Evolutionary conservation across 306 rosid genomes (phyloP).

Genomic region (Ziziphus jujuba): DNA sequence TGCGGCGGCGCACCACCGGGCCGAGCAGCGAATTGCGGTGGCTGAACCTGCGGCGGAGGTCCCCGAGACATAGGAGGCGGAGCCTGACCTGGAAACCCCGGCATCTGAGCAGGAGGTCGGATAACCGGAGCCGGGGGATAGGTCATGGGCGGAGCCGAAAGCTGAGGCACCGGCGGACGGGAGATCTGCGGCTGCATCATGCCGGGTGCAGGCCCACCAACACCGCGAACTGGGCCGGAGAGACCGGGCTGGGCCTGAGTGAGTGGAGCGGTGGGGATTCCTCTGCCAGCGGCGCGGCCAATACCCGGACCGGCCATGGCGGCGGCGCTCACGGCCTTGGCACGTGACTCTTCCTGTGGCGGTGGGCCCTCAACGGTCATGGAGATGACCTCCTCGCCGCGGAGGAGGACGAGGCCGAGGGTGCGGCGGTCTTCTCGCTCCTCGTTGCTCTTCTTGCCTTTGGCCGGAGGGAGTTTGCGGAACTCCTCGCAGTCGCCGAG

Average conservation of each 20-base stretch:
- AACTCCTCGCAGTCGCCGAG: slow-evolving; percentile 98
- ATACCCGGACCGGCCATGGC: slow-evolving; percentile 88
- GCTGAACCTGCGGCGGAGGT: slow-evolving; percentile 62
- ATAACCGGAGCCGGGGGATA: slow-evolving; percentile 70
- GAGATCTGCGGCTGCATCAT: slow-evolving; percentile 99
- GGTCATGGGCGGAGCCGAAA: slow-evolving; percentile 67
- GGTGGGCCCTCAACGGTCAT: slow-evolving; percentile 99
- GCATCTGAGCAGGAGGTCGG: slow-evolving; percentile 79
- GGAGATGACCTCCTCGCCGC: slow-evolving; percentile 98
- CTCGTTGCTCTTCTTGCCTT: slow-evolving; percentile 67
- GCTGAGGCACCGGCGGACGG: slow-evolving; percentile 60
- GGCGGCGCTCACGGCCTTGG: slow-evolving; percentile 75
- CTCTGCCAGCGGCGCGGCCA: slow-evolving; percentile 90
- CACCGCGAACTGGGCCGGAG: slow-evolving; percentile 90
- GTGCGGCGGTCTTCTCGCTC: slow-evolving; percentile 97
- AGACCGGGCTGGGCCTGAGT: slow-evolving; percentile 94
- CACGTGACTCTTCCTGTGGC: slow-evolving; percentile 89
- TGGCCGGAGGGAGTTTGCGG: slow-evolving; percentile 88
- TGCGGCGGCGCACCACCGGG: slow-evolving; percentile 75
- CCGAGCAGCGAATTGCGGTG: slow-evolving; percentile 58
- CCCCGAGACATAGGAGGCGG: slow-evolving; percentile 68
- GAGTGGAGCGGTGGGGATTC: slow-evolving; percentile 68
- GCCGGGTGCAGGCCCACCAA: slow-evolving; percentile 93
- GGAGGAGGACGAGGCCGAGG: slow-evolving; percentile 92
- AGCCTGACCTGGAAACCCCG: slow-evolving; percentile 59